Evolutionary conservation across 179 eudicot genomes (phyloP).

Genomic region (Amaranthus tricolor): DNA sequence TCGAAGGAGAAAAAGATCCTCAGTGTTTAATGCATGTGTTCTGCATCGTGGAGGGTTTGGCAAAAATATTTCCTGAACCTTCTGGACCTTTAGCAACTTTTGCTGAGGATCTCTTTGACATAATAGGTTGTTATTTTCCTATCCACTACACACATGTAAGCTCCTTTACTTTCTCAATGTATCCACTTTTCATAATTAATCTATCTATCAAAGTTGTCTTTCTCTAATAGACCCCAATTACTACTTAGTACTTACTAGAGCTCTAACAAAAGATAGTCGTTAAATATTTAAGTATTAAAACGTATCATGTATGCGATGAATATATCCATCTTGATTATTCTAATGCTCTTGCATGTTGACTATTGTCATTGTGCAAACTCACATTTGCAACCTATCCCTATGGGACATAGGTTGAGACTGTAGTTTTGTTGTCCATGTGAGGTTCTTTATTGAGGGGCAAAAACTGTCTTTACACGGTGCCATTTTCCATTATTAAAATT

Average conservation of each 20-base stretch:
- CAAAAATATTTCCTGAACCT: conserved; percentile 51
- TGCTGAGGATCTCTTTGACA: conserved; percentile 80
- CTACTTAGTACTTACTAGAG: not conserved
- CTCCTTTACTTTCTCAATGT: not conserved
- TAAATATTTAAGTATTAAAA: too few species aligned
- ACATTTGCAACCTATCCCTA: too few species aligned
- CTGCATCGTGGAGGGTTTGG: conserved; percentile 65
- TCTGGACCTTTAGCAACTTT: conserved; percentile 60
- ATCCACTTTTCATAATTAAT: not conserved
- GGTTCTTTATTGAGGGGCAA: too few species aligned
- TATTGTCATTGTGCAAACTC: not conserved
- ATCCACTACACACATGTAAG: conserved; percentile 94
- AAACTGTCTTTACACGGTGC: too few species aligned
- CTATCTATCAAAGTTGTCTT: not conserved
- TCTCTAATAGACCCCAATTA: not conserved
- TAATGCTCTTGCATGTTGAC: not conserved
- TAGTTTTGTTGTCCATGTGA: too few species aligned
- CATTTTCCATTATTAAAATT: too few species aligned
- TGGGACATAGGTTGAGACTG: too few species aligned
- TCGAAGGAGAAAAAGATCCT: conserved; percentile 94
- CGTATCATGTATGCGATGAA: not conserved
- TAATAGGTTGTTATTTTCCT: conserved; percentile 82
- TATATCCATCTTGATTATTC: not conserved
- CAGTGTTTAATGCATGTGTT: conserved; percentile 71
- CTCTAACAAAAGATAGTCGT: too few species aligned